Evolutionary conservation across 148 eudicot species (phyloP).

Genomic region (Chenopodium suecicum): DNA sequence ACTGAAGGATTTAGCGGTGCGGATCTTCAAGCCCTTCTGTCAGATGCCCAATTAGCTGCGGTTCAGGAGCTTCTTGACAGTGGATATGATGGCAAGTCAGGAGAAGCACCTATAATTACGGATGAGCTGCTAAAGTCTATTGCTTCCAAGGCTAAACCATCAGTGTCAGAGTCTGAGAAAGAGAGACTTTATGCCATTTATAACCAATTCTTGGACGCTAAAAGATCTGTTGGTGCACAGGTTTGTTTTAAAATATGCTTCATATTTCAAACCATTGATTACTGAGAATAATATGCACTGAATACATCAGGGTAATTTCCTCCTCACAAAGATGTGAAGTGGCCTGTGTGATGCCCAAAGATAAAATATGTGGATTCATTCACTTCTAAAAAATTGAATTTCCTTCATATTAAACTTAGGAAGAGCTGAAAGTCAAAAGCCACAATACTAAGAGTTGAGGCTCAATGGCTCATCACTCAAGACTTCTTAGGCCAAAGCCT

Average conservation of each 20-base stretch:
- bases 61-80: slow-evolving; percentile 70
- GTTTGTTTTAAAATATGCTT: slow-evolving; percentile 37
- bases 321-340: not conserved
- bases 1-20: slow-evolving; percentile 98
- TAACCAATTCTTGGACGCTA: slow-evolving; percentile 79
- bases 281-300: too few species aligned
- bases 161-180: slow-evolving; percentile 84
- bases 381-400: not conserved
- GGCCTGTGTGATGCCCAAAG: not conserved
- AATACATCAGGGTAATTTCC: not conserved
- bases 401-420: not conserved
- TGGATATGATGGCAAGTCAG: slow-evolving; percentile 41
- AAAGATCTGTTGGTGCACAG: slow-evolving; percentile 76
- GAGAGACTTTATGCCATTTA: slow-evolving; percentile 71
- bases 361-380: not conserved
- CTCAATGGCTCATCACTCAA: not conserved
- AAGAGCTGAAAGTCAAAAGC: not conserved
- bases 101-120: slow-evolving; percentile 59
- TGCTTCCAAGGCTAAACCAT: slow-evolving; percentile 76
- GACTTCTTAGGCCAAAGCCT: not conserved
- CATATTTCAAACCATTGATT: not conserved
- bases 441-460: not conserved
- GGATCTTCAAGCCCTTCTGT: slow-evolving; percentile 96
- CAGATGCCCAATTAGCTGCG: slow-evolving; percentile 93
- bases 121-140: slow-evolving; percentile 52